These are phyloP conservation scores for Cercospora sojina DNA, from an alignment of 2,329 filamentous ascomycete species.

Conservation along the genomic window DNA sequence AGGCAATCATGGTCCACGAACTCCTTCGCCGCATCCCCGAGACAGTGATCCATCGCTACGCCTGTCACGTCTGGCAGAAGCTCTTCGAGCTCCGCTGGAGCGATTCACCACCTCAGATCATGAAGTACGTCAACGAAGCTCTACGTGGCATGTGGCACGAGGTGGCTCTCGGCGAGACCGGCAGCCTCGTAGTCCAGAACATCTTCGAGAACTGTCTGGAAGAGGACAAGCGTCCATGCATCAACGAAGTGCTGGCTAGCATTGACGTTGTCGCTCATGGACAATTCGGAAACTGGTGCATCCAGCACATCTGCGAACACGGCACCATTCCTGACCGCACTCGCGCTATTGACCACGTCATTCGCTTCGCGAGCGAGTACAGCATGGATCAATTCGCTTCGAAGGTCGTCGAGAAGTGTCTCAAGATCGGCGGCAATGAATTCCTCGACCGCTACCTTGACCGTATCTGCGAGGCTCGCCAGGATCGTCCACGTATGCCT, in stretches of 20 bases:
- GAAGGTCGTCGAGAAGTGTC: constrained; percentile 97
- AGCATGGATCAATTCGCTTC: constrained; percentile 99
- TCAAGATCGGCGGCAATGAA: constrained; percentile 90
- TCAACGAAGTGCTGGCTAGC: constrained; percentile 91
- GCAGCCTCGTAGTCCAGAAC: constrained; percentile 96
- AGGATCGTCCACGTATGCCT: constrained; percentile 90
- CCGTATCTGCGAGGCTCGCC: constrained; percentile 85
- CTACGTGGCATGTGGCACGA: constrained; percentile 98
- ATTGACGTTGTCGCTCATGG: constrained; percentile 96
- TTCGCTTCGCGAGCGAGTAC: constrained; percentile 90
- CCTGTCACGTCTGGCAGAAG: constrained; percentile 99
- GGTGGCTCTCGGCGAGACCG: constrained; percentile 93
- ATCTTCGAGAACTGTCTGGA: constrained; percentile 99
- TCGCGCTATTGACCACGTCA: constrained; percentile 91
- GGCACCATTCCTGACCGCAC: constrained; percentile 86
- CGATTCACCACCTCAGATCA: constrained; percentile 92
- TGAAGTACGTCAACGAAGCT: constrained; percentile 96
- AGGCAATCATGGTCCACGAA: constrained; percentile 98
- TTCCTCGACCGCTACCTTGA: constrained; percentile 92
- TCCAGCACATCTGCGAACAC: constrained; percentile 98
- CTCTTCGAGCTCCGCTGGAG: constrained; percentile 97
- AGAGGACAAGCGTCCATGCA: constrained; percentile 97
- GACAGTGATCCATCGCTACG: constrained; percentile 97
- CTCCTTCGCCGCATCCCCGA: constrained; percentile 92
- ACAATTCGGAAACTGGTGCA: constrained; percentile 99